phyloP scores from a whole-genome alignment of 73 alveolate genomes.

The Tetrahymena malaccensis region DNA sequence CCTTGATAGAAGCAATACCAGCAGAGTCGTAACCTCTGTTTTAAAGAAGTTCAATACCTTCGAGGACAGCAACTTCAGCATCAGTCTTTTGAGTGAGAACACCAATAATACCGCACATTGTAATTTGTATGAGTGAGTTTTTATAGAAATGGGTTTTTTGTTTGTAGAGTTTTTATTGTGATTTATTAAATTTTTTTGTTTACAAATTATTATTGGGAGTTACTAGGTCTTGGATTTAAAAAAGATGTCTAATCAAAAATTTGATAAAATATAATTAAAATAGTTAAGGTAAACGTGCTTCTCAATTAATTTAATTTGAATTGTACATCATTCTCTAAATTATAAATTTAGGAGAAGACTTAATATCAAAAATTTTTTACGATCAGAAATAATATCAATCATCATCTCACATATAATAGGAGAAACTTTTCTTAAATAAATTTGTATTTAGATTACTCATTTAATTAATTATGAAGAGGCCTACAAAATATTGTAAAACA shows the following conservation, averaged over 20 bases:
- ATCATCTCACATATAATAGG: not conserved
- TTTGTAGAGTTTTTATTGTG: not conserved
- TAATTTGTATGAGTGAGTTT: not conserved
- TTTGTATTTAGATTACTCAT: not conserved
- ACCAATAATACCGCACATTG: constrained; percentile 75
- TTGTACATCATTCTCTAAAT: not conserved
- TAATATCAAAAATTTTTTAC: not conserved
- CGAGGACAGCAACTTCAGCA: constrained; percentile 62
- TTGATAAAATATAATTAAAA: not conserved
- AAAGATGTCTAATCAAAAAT: not conserved
- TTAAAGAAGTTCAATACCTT: constrained; percentile 69
- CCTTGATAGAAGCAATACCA: constrained; percentile 68
- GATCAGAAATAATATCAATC: not conserved
- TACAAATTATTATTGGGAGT: not conserved
- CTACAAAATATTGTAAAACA: too few species aligned
- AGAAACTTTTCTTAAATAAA: too few species aligned
- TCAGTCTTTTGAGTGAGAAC: constrained; percentile 57
- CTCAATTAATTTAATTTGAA: not conserved
- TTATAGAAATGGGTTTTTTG: not conserved
- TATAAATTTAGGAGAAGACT: not conserved
- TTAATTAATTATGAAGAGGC: too few species aligned
- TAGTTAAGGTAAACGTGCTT: not conserved
- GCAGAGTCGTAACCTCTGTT: constrained; percentile 88
- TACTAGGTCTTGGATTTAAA: not conserved
- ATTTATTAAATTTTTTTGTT: not conserved